Base-by-base conservation (phyloP, 257 asterid species). In the Scutellaria galericulata region DNA sequence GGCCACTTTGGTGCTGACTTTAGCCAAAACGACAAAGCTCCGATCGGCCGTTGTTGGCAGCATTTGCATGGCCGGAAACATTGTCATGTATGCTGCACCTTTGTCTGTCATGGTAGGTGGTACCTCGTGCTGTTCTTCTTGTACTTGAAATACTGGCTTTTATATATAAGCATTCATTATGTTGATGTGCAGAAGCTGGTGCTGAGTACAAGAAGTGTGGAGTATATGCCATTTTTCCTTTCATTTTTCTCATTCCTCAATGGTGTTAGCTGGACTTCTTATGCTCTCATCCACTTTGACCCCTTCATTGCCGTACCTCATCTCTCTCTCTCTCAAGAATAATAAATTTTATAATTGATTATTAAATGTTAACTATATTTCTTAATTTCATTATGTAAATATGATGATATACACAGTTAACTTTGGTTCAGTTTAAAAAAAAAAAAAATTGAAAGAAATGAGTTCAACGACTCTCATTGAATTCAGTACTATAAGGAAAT, bases 71-170 rank as follows among this genome's bases (percentile, higher is more conserved):
- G 87, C 67, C 35, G 96, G 90, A 5, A 93, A 90, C 40, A 84
- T 87, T 31, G 22, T 85, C 77, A 93, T 93, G 98, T 93, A 93
- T 46, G 98, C 96, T 5, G 55, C 98, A 0, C 98, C 98, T 0
- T 67, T 93, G 0, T 44, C 98, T 37, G 77, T 90, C 69, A 93
- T 93, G 98, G 98, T 93, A 45, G 50, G 67, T 65, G 0, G 35
- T 27, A 27, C 37, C 37, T 31, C 5, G 37, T 31, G 5, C 5
- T 31, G 3, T 2, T 31, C 3, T 31, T 31, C 37, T 31, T 31
- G 5, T 31, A 24, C 27, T 24, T 24, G 18, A 18, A 18, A 18
- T 18, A n/a, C n/a, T n/a, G n/a, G n/a, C n/a, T n/a, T n/a, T n/a
- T n/a, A n/a, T n/a, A n/a, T n/a, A 18, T 24, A 24, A 24, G 27